Base-by-base conservation (phyloP, 2,329 filamentous ascomycete genomes). In the Fusarium domesticum region DNA sequence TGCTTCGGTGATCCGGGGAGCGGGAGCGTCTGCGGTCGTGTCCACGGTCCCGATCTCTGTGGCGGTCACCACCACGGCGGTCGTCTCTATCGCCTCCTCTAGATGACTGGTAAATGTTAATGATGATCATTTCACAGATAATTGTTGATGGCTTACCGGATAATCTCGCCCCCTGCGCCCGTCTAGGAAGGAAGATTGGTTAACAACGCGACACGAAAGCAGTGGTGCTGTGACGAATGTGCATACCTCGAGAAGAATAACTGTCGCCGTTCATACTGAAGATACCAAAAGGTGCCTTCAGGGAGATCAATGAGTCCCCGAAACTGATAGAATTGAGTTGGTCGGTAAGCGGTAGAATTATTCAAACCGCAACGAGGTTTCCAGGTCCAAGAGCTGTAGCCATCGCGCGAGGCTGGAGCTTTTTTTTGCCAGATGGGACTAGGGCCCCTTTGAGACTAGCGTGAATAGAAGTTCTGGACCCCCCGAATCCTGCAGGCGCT, bases 201-300 rank as follows among this genome's bases (percentile, higher is more conserved):
- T 59, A 60, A 51, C 53, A 59, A 65, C 68, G 65, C 61, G 43
- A 56, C 57, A 45, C 48, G 52, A 53, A 54, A 52, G 59, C 43
- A 45, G 42, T 51, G 25, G 47, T 44, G 37, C 16, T 16, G 34
- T 15, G 28, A 18, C n/a, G 11, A 25, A 20, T 19, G 19, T 57
- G 64, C 73, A 67, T 74, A 88, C 87, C 87, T 81, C 87, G 81
- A 59, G 85, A 83, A 64, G 83, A 82, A 70, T 91, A 92, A 67
- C 76, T 85, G 68, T 92, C 87, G 65, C 87, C 87, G 85, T 92
- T 92, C 88, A 93, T 93, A 48, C 49, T 81, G 43, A 36, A 37
- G 50, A 51, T 50, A 48, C 42, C 51, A 41, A 50, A 31, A 50
- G 50, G 42, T 48, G 50, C 49, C 46, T 49, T 39, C 39, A 46